Base-by-base conservation (phyloP, 2,329 filamentous ascomycete species). In the Endocalyx cinctus region DNA sequence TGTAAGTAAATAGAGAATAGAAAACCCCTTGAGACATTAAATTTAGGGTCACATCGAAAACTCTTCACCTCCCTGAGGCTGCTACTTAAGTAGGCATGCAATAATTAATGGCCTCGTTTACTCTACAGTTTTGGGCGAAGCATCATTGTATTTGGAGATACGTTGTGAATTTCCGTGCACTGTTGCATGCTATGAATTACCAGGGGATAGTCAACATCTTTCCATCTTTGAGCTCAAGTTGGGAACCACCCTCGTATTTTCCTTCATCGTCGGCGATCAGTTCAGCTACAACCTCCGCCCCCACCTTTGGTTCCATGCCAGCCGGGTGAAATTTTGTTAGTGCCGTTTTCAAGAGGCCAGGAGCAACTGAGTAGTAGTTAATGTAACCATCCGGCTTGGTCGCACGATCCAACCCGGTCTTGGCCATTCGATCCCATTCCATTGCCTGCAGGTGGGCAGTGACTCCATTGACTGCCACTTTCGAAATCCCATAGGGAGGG, bases 391-490 rank as follows among this genome's bases (percentile, higher is more conserved):
- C 15, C 15, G 37, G 37, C 30, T 25, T 25, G 8, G 12, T 28
- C 3, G 11, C 17, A 23, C 20, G 20, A 8, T 22, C 25, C 15
- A 10, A 16, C 11, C 18, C 29, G 10, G 26, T 33, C 5, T 5
- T 14, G 6, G 25, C 33, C 12, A 29, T n/a, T 4, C 33, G 37
- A 19, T 39, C 37, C 17, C 34, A 34, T 29, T 39, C 37, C 7
- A 18, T 17, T 14, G 31, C 33, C 29, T 39, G 37, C 13, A 39
- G 14, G 22, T 39, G 37, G 17, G 28, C 37, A 7, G 28, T 29
- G 16, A 39, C 22, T 3, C 37, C 37, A 13, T 39, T 39, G 10
- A 39, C 10, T 13, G 31, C 37, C 14, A 39, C 22, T 26, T 39
- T 39, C 28, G 20, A 27, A 11, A 23, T 13, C 10, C 33, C 33